A percentile compares a stretch with the other conserved stretches of the same genome.
Conservation (phyloP, 768 basidiomycete genomes). For the Mycena galopus region DNA sequence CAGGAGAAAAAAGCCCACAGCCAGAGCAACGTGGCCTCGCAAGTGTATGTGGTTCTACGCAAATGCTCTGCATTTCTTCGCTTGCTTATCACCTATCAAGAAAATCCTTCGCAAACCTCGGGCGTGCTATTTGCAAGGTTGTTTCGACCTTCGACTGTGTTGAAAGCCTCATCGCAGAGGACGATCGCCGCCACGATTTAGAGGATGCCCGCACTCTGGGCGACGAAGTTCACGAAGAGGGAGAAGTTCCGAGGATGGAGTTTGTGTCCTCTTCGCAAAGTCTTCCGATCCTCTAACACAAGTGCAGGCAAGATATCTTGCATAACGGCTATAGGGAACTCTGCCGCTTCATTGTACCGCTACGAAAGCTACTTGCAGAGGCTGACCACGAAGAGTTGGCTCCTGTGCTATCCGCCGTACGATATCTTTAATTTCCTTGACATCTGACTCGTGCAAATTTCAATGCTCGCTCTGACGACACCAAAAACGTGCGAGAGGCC, state of each 20-base stretch:
- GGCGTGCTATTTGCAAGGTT: too few relatives aligned
- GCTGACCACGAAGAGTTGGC: background rate
- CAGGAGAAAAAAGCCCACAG: background rate
- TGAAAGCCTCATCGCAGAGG: too few relatives aligned
- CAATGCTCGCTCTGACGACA: constrained; percentile 21
- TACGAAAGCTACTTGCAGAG: background rate
- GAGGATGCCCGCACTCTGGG: too few relatives aligned
- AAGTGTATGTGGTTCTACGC: background rate
- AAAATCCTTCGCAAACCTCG: constrained; percentile 1
- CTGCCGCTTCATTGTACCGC: background rate
- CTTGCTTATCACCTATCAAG: background rate
- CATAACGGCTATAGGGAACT: background rate
- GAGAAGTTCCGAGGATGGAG: too few relatives aligned
- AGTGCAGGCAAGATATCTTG: too few relatives aligned
- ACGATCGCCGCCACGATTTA: too few relatives aligned
- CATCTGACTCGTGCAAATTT: background rate
- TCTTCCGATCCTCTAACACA: too few relatives aligned
- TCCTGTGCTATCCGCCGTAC: background rate
- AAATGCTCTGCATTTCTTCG: background rate
- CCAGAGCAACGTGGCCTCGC: background rate
- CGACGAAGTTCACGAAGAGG: too few relatives aligned
- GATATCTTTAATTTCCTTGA: background rate
- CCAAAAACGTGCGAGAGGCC: constrained; percentile 9
- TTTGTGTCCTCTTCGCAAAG: too few relatives aligned
- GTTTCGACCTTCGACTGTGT: too few relatives aligned